Base-by-base conservation (phyloP, 148 eudicot species). In the Arctostaphylos glauca region DNA sequence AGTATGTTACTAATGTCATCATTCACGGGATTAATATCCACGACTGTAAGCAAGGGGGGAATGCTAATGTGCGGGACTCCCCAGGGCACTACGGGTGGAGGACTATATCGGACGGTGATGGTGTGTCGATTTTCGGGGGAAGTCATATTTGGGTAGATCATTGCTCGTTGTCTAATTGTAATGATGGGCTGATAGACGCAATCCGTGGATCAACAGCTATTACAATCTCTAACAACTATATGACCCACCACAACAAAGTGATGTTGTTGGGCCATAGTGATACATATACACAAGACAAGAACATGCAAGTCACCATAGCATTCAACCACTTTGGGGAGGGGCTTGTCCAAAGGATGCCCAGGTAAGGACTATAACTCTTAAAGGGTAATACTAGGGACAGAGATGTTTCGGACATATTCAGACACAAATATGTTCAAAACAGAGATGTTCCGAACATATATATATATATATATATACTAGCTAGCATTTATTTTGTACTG, bases 281-380 rank as follows among this genome's bases (percentile, higher is more conserved):
- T 82, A 70, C 71, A 41, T 84, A 54, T 2, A 88, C 84, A 5
- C 77, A 79, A 6, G 95, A 92, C 87, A 92, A 89, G 84, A 87
- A 84, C 79, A 92, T 92, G 95, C 95, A 92, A 70, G 95, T 92
- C 19, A 90, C 95, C 38, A 88, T 92, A 58, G 95, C 93, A 16
- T 92, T 93, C 76, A 93, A 93, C 79, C 97, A 93, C 81, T 93
- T 93, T 86, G 97, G 94, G 38, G 97, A 93, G 85, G 97, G 97
- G 4, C 87, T 92, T 59, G 88, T 92, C 44, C 94, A 93, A 31
- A 88, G 97, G 81, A 93, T 93, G 93, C 97, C 97, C 10, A 92
- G 97, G 93, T 91, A 87, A 81, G 6, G 12, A 19, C 5, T 25
- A 60, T 31, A 31, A 31, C 38, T 31, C 38, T 31, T 31, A 31